Evolutionary conservation across 768 basidiomycete species (phyloP), one percentile per base, ranked within the genome.

Genomic region (Phylloporus scabripes): DNA sequence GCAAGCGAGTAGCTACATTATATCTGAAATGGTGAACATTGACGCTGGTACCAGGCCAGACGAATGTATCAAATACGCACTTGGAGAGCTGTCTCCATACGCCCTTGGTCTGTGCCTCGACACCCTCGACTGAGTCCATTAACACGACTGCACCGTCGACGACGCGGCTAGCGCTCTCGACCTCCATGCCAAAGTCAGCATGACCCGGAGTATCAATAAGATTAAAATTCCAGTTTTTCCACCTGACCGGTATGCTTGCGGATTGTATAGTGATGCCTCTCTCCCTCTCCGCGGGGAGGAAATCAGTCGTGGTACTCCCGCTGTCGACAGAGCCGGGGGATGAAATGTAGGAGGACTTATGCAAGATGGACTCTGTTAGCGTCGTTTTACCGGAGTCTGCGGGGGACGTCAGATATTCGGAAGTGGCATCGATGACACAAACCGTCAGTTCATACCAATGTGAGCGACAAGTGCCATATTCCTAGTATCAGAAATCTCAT

Each of bases 141-240:
- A 94, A 68, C 26, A 94, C 87, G 24, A 94, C 82, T 14, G 90
- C 91, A 48, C 91, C 92, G 54, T 94, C 91, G 4, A 92, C 81
- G 14, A 94, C 85, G 24, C 91, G 81, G 60, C 90, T 92, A 7
- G 92, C 92, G 59, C 90, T 88, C 68, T 93, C 92, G 23, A 94
- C 92, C 60, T 94, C 91, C 90, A 93, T 92, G n/a, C 91, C 91
- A 68, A 94, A 94, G 64, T 94, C 91, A 5, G 89, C 92, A 68
- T 94, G 91, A 31, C 91, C 91, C 14, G 91, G 91, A 3, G 91
- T 93, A 60, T 94, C 92, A 40, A 93, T 83, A 39, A 94, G 77
- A 62, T 92, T 94, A 68, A 88, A 85, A 1, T 77, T 82, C 85
- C 87, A 89, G 46, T 83, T 67, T 63, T 83, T 85, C 90, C 90